Conservation (phyloP, 257 asterid genomes). For the Solanum ossicruentum region DNA sequence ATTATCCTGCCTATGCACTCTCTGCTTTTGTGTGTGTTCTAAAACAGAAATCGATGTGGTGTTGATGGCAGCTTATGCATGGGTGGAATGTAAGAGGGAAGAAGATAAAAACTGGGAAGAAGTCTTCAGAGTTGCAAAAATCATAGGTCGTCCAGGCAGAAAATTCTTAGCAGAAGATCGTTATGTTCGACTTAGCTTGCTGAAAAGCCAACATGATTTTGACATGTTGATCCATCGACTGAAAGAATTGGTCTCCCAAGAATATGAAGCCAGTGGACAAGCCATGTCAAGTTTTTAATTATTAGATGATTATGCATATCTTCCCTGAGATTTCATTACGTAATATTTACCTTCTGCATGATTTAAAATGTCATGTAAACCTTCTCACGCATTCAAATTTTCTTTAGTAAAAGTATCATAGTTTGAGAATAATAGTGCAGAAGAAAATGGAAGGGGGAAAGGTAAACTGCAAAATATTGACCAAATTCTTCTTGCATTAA, state of each 20-base stretch:
- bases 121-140: conserved; percentile 21
- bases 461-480: neutral
- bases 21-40: neutral
- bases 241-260: neutral
- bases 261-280: conserved; percentile 1
- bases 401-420: neutral
- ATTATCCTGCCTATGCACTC: neutral
- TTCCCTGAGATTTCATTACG: neutral
- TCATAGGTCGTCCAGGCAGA: conserved; percentile 20
- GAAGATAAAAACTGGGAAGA: conserved; percentile 24
- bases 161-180: conserved; percentile 6
- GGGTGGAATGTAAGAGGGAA: conserved; percentile 44
- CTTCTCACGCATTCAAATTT: neutral
- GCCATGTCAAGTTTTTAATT: neutral
- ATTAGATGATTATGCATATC: neutral
- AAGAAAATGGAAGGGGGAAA: neutral
- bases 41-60: neutral
- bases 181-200: conserved; percentile 31
- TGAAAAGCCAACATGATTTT: conserved; percentile 28
- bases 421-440: neutral
- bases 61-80: conserved; percentile 32
- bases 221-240: conserved; percentile 11
- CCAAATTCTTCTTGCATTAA: neutral
- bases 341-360: neutral
- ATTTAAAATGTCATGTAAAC: neutral